phyloP scores from a whole-genome alignment of 2,329 filamentous ascomycete species.

The Graphiopsis chlorocephala region DNA sequence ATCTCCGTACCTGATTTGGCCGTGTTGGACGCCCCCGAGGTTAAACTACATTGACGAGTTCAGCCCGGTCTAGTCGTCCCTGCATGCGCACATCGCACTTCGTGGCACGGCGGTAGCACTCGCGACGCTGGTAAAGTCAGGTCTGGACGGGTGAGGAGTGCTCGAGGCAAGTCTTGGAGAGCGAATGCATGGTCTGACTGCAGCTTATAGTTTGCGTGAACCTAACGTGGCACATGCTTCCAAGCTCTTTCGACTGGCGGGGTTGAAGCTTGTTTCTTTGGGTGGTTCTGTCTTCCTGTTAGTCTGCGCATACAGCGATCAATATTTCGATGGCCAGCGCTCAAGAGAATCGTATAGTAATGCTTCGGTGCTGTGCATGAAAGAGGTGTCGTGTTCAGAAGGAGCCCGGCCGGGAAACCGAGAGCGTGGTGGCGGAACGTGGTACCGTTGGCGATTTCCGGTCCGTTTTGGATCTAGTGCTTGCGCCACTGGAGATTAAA shows the following conservation, averaged over 20 bases:
- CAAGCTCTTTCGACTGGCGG: background rate
- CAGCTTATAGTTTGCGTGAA: background rate
- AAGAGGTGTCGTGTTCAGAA: too few species aligned
- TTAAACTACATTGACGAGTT: background rate
- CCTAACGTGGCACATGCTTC: background rate
- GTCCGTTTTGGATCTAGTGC: background rate
- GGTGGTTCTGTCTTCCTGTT: too few species aligned
- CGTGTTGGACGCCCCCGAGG: background rate
- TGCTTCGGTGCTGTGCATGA: too few species aligned
- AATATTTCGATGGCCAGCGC: too few species aligned
- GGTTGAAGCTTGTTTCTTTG: background rate
- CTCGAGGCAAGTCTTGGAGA: background rate
- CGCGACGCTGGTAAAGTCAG: background rate
- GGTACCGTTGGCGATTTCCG: background rate
- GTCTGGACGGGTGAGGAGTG: background rate
- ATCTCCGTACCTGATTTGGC: conserved; percentile 4
- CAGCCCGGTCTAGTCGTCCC: background rate
- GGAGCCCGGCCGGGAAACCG: too few species aligned
- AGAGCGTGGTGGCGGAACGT: background rate
- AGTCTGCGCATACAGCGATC: too few species aligned
- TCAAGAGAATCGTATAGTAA: too few species aligned
- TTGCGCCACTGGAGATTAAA: background rate
- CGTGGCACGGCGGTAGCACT: background rate
- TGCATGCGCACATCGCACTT: background rate
- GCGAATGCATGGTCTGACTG: background rate